Conservation (phyloP, 192 early-diverging fungal species). For the Coemansia sp. region DNA sequence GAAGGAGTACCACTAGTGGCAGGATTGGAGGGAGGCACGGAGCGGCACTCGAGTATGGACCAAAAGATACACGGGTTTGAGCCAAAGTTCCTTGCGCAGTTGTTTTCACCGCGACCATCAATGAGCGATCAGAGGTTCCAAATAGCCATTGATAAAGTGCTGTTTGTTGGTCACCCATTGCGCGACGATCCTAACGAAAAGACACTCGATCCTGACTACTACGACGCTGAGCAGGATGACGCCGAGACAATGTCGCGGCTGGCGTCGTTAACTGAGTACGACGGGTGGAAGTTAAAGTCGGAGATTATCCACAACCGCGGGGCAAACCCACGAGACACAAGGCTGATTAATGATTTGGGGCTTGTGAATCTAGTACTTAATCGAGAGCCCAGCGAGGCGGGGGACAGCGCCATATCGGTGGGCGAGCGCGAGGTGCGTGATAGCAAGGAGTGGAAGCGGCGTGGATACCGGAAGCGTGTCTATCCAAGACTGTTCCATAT, state of each 20-base stretch:
- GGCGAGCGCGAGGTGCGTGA: slow-evolving; percentile 54
- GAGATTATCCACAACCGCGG: slow-evolving; percentile 22
- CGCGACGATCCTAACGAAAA: slow-evolving; percentile 52
- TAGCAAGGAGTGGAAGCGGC: slow-evolving; percentile 51
- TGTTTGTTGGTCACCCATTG: slow-evolving; percentile 79
- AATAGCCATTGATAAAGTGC: slow-evolving; percentile 80
- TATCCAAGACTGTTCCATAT: slow-evolving; percentile 46
- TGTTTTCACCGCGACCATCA: slow-evolving; percentile 82
- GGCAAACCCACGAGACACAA: slow-evolving; percentile 27
- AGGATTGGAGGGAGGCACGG: neutral
- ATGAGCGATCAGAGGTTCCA: slow-evolving; percentile 85
- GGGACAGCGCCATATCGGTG: slow-evolving; percentile 49
- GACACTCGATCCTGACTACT: slow-evolving; percentile 62
- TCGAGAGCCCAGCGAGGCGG: slow-evolving; percentile 53
- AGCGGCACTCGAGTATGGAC: slow-evolving; percentile 12
- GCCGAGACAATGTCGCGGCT: slow-evolving; percentile 49
- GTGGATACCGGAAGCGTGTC: slow-evolving; percentile 40
- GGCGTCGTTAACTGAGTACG: slow-evolving; percentile 29
- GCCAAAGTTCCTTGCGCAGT: slow-evolving; percentile 71
- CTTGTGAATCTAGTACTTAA: slow-evolving; percentile 47
- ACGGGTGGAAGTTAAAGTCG: slow-evolving; percentile 47
- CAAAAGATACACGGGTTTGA: slow-evolving; percentile 69
- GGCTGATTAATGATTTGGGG: slow-evolving; percentile 48
- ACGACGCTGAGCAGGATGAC: slow-evolving; percentile 59
- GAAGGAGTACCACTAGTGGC: neutral